These are phyloP conservation scores for Cladosporium halotolerans DNA, from an alignment of 2,329 filamentous ascomycete genomes.

Conservation along the genomic window DNA sequence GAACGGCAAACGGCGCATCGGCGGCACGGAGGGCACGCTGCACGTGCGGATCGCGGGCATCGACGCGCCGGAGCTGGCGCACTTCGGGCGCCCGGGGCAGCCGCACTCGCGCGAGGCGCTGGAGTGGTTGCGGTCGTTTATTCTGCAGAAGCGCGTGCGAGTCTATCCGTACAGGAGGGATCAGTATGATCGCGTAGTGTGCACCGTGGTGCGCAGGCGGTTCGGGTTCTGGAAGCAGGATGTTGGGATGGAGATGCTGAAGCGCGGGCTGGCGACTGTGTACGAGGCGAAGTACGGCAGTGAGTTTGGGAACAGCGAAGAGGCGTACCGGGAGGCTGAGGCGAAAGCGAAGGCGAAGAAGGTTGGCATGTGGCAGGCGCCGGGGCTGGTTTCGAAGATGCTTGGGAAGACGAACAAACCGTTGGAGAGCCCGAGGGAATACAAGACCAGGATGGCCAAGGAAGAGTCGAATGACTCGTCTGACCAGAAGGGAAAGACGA, in stretches of 20 bases:
- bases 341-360: conserved; percentile 33
- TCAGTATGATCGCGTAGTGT: conserved; percentile 88
- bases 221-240: conserved; percentile 59
- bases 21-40: conserved; percentile 50
- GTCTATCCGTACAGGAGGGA: conserved; percentile 79
- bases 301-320: conserved; percentile 70
- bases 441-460: conserved; percentile 59
- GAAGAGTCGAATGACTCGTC: conserved; percentile 10
- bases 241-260: conserved; percentile 85
- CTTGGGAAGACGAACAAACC: conserved; percentile 46
- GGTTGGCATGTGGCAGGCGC: conserved; percentile 59
- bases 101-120: conserved; percentile 77
- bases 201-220: conserved; percentile 57
- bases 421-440: conserved; percentile 81
- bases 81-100: conserved; percentile 85
- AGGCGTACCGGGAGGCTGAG: conserved; percentile 61
- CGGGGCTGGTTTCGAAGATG: conserved; percentile 34
- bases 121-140: conserved; percentile 67
- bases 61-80: conserved; percentile 86
- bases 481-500: background rate
- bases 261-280: conserved; percentile 74
- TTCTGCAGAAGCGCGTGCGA: conserved; percentile 67
- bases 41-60: conserved; percentile 84
- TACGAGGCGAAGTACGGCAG: conserved; percentile 88
- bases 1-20: conserved; percentile 34